These are phyloP conservation scores for Colletotrichum liaoningense DNA, from an alignment of 2,329 filamentous ascomycete species.

Conservation along the genomic window DNA sequence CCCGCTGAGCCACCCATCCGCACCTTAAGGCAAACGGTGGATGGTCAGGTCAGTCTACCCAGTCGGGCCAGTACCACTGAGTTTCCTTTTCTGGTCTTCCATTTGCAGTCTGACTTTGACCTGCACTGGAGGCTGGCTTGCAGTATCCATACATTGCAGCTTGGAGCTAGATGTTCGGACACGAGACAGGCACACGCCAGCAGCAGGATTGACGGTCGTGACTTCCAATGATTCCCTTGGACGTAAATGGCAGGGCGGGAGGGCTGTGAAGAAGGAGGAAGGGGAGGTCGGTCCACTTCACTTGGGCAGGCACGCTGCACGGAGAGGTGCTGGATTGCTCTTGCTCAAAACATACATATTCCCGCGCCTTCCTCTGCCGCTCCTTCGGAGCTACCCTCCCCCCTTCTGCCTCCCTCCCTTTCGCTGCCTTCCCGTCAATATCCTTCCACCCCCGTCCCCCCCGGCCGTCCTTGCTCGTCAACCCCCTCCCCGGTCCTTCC, in stretches of 20 bases:
- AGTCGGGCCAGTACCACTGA: not conserved
- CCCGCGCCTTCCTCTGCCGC: constrained; percentile 28
- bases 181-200: not conserved
- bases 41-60: not conserved
- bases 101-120: not conserved
- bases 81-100: not conserved
- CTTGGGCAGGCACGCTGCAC: not conserved
- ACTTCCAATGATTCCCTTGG: no score
- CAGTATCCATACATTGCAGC: not conserved
- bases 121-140: not conserved
- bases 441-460: not conserved
- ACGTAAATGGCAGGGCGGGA: not conserved
- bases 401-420: constrained; percentile 22
- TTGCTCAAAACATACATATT: constrained; percentile 37
- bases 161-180: not conserved
- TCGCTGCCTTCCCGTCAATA: constrained; percentile 24
- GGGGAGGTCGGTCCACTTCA: constrained; percentile 21
- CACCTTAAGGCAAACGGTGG: not conserved
- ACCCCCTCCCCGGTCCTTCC: constrained; percentile 1
- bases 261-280: not conserved
- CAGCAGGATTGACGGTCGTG: not conserved
- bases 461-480: not conserved
- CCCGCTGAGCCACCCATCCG: not conserved
- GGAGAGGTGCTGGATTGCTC: not conserved
- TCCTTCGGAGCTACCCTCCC: constrained; percentile 25